A percentile compares a stretch with the other conserved stretches of the same genome.
These are phyloP conservation scores for Teunomyces stri DNA, from an alignment of 805 yeast genomes.

Conservation along the genomic window DNA sequence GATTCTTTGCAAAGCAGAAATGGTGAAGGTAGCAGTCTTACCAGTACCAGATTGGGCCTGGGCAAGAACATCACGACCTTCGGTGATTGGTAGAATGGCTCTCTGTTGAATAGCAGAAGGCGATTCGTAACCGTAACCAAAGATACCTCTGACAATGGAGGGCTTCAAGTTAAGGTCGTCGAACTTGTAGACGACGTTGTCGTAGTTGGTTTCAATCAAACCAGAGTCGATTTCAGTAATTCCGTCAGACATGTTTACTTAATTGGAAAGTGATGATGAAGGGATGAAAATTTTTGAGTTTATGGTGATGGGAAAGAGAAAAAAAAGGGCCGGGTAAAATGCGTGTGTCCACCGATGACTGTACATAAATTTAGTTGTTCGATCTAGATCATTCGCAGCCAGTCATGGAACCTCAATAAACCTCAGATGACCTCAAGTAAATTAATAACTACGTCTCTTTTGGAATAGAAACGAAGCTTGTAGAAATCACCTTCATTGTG, in stretches of 20 bases:
- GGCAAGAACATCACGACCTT: constrained; percentile 93
- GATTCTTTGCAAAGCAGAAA: constrained; percentile 85
- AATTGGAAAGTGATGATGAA: constrained; percentile 2
- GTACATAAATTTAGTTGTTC: neutral
- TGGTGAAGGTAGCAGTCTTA: constrained; percentile 97
- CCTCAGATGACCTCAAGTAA: too few species aligned
- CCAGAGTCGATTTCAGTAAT: constrained; percentile 77
- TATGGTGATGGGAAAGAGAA: constrained; percentile 9
- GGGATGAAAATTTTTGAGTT: constrained; percentile 13
- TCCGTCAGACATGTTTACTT: constrained; percentile 56
- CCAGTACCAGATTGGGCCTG: constrained; percentile 99
- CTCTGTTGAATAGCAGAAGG: constrained; percentile 98
- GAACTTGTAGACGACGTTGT: constrained; percentile 73
- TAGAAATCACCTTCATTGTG: neutral
- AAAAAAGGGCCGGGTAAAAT: constrained; percentile 10
- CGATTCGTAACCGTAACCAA: constrained; percentile 88
- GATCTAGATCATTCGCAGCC: too few species aligned
- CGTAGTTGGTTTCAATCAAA: constrained; percentile 92
- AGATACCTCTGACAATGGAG: constrained; percentile 71
- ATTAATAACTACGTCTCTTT: too few species aligned
- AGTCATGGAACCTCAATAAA: too few species aligned
- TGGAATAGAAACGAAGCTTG: too few species aligned
- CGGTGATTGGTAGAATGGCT: constrained; percentile 92
- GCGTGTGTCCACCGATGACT: neutral
- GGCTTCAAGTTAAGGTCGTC: constrained; percentile 76